Base-by-base conservation (phyloP, 805 yeast species). In the Priceomyces haplophilus region DNA sequence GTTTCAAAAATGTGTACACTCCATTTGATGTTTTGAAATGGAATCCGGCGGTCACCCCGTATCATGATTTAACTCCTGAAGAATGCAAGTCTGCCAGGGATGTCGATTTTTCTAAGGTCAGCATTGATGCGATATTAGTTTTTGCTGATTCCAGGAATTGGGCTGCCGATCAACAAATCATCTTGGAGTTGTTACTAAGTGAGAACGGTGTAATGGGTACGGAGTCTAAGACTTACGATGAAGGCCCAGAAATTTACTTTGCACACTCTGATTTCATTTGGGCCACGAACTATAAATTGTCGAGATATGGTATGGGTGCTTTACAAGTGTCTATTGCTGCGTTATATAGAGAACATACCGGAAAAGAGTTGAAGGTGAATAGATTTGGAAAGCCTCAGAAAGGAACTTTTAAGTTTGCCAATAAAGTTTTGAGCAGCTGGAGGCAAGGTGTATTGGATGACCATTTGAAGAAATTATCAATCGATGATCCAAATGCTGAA, bases 241-340 rank as follows among this genome's bases (percentile, higher is more conserved):
- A 87, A 49, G 90, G 90, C 30, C 93, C 95, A 25, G 80, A 80
- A 37, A 78, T 88, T 44, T 86, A 85, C 65, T 88, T 88, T 72
- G 95, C 95, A 33, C 95, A 88, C 62, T 85, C 91, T 16, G 97
- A 88, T 65, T 85, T 88, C 55, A 87, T 88, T 42, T 88, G 96
- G 96, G 91, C 96, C 10, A 86, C 96, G 3, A 85, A 88, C 64
- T 88, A 85, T 59, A 79, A 79, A 53, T 71, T 85, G 48, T 80
- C 88, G 13, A 75, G 97, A 59, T 87, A 88, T 59, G 96, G 96
- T 47, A 89, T 88, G 95, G 97, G 97, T 46, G 96, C 97, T 3
- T 72, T 88, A 50, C 96, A 88, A 62, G 89, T 86, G 31, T 84
- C 95, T 16, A 81, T 88, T 56, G 89, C 90, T 43, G 93, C 95